A percentile compares a stretch with the other conserved stretches of the same genome.
Evolutionary conservation across 352 stramenopile species (phyloP).

Genomic region (Globisporangium spiculum): DNA sequence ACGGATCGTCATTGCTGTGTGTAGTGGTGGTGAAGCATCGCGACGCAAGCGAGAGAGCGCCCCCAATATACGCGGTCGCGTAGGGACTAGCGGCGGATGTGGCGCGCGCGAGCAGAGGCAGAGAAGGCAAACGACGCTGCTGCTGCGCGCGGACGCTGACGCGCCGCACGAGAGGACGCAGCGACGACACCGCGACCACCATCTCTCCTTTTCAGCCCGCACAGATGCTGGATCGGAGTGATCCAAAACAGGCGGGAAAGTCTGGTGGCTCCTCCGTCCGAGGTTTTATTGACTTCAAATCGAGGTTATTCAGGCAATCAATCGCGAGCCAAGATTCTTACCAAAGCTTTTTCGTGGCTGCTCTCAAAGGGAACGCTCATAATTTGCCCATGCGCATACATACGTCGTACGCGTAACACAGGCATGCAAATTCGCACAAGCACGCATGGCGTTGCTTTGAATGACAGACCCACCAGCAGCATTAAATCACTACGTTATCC

Average conservation of each 20-base stretch:
- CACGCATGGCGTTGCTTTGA: background rate
- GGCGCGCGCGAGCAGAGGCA: background rate
- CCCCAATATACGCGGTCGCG: background rate
- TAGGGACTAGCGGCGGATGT: background rate
- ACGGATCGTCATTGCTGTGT: conserved; percentile 3
- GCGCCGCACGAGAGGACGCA: background rate
- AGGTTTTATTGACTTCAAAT: background rate
- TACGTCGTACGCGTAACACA: background rate
- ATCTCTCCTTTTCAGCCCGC: background rate
- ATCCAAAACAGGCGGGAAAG: background rate
- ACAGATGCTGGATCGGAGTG: background rate
- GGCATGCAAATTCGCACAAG: background rate
- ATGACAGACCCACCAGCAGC: background rate
- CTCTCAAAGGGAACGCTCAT: background rate
- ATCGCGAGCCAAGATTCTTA: background rate
- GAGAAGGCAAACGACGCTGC: background rate
- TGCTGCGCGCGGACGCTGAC: background rate
- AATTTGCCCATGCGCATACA: background rate
- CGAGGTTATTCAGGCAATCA: conserved; percentile 1
- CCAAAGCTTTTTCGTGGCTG: background rate
- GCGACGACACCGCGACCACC: conserved; percentile 2
- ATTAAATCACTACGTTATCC: background rate
- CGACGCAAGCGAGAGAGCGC: background rate
- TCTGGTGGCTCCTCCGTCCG: background rate
- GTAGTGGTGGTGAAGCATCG: background rate